These are phyloP conservation scores for Podaxis sp. DNA, from an alignment of 768 basidiomycete genomes.

Conservation along the genomic window DNA sequence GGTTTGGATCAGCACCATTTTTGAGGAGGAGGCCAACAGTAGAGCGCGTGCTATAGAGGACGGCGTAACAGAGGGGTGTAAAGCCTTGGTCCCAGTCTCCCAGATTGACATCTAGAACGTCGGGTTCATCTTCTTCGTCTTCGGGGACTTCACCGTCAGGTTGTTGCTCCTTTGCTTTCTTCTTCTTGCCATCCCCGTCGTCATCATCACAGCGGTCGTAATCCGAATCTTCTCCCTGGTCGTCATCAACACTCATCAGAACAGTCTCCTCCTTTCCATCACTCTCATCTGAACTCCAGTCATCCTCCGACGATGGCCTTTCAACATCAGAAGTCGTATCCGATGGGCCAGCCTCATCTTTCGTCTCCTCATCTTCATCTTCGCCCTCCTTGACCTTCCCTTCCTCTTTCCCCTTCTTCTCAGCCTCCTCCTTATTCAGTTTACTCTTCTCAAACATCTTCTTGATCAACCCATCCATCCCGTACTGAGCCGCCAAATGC, in stretches of 20 bases:
- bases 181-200: constrained; percentile 16
- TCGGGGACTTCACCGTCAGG: constrained; percentile 37
- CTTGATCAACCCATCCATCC: constrained; percentile 34
- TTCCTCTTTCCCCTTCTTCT: constrained; percentile 17
- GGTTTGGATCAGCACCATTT: constrained; percentile 42
- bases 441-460: constrained; percentile 50
- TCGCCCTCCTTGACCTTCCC: constrained; percentile 17
- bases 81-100: constrained; percentile 58
- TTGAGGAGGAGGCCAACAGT: constrained; percentile 43
- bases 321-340: constrained; percentile 18
- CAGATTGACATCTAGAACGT: constrained; percentile 50
- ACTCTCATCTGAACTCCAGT: constrained; percentile 44
- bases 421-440: constrained; percentile 28
- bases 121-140: constrained; percentile 44
- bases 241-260: constrained; percentile 26
- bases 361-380: constrained; percentile 18
- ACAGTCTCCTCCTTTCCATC: constrained; percentile 27
- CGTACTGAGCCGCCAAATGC: constrained; percentile 52
- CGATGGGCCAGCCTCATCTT: constrained; percentile 15
- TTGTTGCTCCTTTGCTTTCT: constrained; percentile 12
- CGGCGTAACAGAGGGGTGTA: constrained; percentile 47
- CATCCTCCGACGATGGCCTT: constrained; percentile 42
- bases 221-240: constrained; percentile 20
- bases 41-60: constrained; percentile 39
- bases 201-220: constrained; percentile 18